These are phyloP conservation scores for Trichoderma simmonsii DNA, from an alignment of 2,329 filamentous ascomycete species.

Conservation along the genomic window DNA sequence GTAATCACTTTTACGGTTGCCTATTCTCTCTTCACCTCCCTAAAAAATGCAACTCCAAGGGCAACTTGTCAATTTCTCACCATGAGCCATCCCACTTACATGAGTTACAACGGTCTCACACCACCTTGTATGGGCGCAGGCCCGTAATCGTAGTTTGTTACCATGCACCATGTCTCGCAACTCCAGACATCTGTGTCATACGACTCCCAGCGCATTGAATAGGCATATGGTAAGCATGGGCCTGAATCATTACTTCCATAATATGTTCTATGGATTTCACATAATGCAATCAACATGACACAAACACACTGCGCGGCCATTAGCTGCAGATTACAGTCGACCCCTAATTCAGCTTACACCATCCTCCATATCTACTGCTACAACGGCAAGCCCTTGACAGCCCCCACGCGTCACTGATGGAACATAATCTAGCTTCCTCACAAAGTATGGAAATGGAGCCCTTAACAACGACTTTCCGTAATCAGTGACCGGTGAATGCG, in stretches of 20 bases:
- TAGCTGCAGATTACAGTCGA: neutral
- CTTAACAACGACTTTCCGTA: neutral
- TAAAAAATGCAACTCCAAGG: neutral
- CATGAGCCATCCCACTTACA: neutral
- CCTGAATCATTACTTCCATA: neutral
- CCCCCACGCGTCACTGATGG: neutral
- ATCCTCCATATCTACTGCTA: neutral
- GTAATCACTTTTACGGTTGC: neutral
- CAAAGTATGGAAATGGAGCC: neutral
- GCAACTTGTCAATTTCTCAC: neutral
- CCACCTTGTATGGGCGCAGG: neutral
- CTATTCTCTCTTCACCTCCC: neutral
- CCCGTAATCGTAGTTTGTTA: neutral
- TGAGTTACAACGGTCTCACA: neutral
- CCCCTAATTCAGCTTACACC: neutral
- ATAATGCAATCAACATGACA: neutral
- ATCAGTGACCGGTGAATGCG: neutral
- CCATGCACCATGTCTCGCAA: neutral
- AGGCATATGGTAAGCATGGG: neutral
- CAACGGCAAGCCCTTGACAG: neutral
- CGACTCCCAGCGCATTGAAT: neutral
- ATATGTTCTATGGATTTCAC: neutral
- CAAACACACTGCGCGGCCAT: neutral
- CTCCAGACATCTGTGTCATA: neutral
- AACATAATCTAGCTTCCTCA: neutral